Percentiles rank a stretch among this genome's conserved stretches.
These are phyloP conservation scores for Pluteus cervinus DNA, from an alignment of 768 basidiomycete genomes.

Conservation along the genomic window DNA sequence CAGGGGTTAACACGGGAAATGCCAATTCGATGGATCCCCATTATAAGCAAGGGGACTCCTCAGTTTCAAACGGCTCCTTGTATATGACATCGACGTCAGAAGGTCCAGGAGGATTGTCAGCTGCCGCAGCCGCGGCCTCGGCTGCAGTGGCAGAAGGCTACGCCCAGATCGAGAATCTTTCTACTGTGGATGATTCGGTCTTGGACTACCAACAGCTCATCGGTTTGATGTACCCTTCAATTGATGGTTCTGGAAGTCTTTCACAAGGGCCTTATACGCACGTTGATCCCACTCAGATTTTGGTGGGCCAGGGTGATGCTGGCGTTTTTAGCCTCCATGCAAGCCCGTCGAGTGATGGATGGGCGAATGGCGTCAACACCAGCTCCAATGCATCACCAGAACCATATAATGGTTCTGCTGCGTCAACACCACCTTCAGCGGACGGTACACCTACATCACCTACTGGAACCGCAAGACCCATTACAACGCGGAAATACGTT, in stretches of 20 bases:
- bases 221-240: slow-evolving; percentile 54
- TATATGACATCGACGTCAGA: slow-evolving; percentile 16
- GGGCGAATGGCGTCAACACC: slow-evolving; percentile 62
- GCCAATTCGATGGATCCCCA: no score
- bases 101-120: slow-evolving; percentile 48
- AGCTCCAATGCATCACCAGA: slow-evolving; percentile 75
- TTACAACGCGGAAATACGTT: slow-evolving; percentile 51
- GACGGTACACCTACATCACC: slow-evolving; percentile 34
- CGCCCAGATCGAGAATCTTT: slow-evolving; percentile 53
- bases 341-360: slow-evolving; percentile 80
- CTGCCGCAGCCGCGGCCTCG: slow-evolving; percentile 58
- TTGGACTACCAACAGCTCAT: slow-evolving; percentile 65
- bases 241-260: slow-evolving; percentile 35
- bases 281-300: slow-evolving; percentile 92
- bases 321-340: slow-evolving; percentile 29
- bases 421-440: slow-evolving; percentile 67
- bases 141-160: slow-evolving; percentile 72
- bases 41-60: slow-evolving; percentile 22
- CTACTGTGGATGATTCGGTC: slow-evolving; percentile 45
- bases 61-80: slow-evolving; percentile 18
- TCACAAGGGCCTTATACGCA: slow-evolving; percentile 60
- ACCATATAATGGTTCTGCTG: slow-evolving; percentile 60
- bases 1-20: slow-evolving; percentile 6
- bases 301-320: slow-evolving; percentile 20
- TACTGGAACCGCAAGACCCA: slow-evolving; percentile 15